Base-by-base conservation (phyloP, 2,329 filamentous ascomycete species). In the Aspergillus clavatus region DNA sequence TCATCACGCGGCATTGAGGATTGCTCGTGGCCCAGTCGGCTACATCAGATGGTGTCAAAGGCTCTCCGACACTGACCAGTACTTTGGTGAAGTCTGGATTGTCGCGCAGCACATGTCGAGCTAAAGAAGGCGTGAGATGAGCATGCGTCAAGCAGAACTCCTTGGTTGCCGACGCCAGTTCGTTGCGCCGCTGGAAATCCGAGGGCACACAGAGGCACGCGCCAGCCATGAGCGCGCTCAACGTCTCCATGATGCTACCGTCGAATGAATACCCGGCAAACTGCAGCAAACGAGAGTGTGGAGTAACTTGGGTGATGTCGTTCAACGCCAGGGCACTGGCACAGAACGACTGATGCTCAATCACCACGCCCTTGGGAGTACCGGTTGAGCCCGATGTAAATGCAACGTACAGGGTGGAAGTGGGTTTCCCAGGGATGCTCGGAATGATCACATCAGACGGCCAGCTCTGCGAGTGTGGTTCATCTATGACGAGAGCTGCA, bases 351-450 rank as follows among this genome's bases (percentile, higher is more conserved):
- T 65, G 63, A 50, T 84, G 81, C 3, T 73, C 75, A 46, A 81
- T 78, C 28, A 80, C 74, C 18, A 80, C 73, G 3, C 78, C 80
- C 43, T 77, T 77, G 0, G 76, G 74, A 29, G 67, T 69, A 35
- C 71, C 72, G 1, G 75, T 73, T 0, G 74, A 73, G 0, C 75
- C 74, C 1, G 73, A 73, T 2, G 72, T 74, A 50, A 82, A 78
- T 3, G 24, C 23, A 18, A 12, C 23, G 22, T 26, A 39, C 8
- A 39, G 12, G 12, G 10, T 22, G 39, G 23, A 24, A 24, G 23
- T 24, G 8, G 23, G 23, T 4, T 24, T 5, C 4, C 4, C 23
- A 24, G 23, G 8, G 23, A 24, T n/a, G n/a, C n/a, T n/a, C 23
- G 8, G 23, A 24, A 4, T 24, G 23, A 24, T 8, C 4, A 24